Base-by-base conservation (phyloP, 2,329 filamentous ascomycete genomes). In the Neospermospora avenae region DNA sequence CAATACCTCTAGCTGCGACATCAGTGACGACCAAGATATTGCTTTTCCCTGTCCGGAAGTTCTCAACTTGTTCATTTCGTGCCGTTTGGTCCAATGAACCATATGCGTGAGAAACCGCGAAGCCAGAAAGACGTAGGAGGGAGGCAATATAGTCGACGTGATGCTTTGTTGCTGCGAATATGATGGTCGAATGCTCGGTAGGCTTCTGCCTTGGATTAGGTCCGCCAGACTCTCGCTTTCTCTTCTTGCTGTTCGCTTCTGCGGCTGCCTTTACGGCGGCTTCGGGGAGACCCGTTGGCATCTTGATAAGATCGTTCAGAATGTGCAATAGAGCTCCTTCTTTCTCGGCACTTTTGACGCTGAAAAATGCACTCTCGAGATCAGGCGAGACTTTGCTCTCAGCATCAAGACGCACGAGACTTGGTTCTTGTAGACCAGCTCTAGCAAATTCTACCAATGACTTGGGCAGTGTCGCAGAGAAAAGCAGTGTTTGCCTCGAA, bases 361-460 rank as follows among this genome's bases (percentile, higher is more conserved):
- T 89, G 74, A 99, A 98, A 76, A 97, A 99, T 0, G 91, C 93
- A 70, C 88, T 96, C 73, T 98, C 86, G n/a, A 99, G 81, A 69
- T 98, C 93, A 0, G 95, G 93, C 0, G 96, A 97, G 4, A 99
- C 87, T 75, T 99, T 99, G 69, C 90, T 93, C 73, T 99, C 95
- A 0, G 91, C 90, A 73, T 99, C 95, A 28, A 99, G 77, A 70
- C 96, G 86, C 42, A 99, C 88, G 3, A 99, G 82, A 63, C 87
- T 91, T 0, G 95, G 95, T 54, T 99, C 95, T 71, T 98, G 91
- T 22, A 98, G 77, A 66, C 95, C 95, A 55, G 95, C 95, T 63
- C 93, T 84, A 4, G 95, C 95, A 72, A 99, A 99, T 73, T 99
- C 96, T 6, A 98, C 95, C 34, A 99, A 80, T 0, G 92, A 96